Base-by-base conservation (phyloP, 176 grass and related monocot species). In the Triticum urartu region DNA sequence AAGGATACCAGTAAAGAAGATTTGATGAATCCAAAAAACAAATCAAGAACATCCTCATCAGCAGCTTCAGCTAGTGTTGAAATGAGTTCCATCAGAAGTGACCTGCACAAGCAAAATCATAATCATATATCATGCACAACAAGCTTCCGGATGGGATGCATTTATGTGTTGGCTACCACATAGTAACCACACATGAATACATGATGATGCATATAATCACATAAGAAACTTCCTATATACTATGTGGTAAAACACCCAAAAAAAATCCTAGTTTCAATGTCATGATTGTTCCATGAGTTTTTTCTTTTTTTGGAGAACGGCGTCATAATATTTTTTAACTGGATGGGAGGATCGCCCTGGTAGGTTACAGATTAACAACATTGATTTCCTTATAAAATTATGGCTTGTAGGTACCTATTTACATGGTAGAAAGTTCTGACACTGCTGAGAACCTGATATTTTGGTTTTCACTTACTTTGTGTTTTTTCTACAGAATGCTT, bases 1-100 rank as follows among this genome's bases (percentile, higher is more conserved):
- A 83, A 70, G 75, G 58, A 21, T 98, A 98, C 96, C 95, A 94
- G 80, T 56, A 98, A 86, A 86, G 91, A 95, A 82, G 90, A 87
- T 38, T 86, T 95, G 25, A 94, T 89, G 86, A 95, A 94, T 88
- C 91, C 78, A 89, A 94, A 98, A 59, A 98, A 72, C 71, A 92
- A 89, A 88, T 91, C 89, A 83, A 95, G 87, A 11, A 95, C 73
- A 75, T 95, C 82, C 62, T 88, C 61, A 36, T 94, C 81, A 39
- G 89, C 91, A 65, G 81, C 88, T 90, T 91, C 88, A 83, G 86
- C 80, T 59, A 95, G 89, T 20, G 86, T 84, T 32, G 89, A 92
- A 72, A 86, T 84, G 84, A 98, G 82, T 54, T 98, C 93, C 81
- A 92, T 81, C n/a, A 95, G 28, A 85, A 95, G 68, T 85, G 69